Base-by-base conservation (phyloP, 257 asterid genomes). In the Jacaranda copaia region DNA sequence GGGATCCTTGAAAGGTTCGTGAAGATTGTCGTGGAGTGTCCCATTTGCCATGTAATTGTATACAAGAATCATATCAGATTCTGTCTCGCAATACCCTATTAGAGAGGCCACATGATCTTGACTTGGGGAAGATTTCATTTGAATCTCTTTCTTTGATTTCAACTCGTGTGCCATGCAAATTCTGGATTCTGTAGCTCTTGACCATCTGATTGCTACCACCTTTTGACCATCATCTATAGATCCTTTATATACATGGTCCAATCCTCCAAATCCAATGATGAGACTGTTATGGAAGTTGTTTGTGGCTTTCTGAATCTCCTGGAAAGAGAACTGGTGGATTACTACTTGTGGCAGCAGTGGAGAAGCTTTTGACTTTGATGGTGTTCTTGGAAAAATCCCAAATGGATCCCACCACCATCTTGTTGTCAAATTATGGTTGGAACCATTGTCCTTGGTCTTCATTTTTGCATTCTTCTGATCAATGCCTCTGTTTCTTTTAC, bases 401-500 rank as follows among this genome's bases (percentile, higher is more conserved):
- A 87, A 82, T 11, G 79, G 81, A 20, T 81, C 82, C 94, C 94
- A 82, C 96, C 92, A 86, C 87, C 89, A 82, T 78, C 79, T 74
- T 51, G 79, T 32, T 5, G 82, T 9, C 12, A 14, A 72, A 68
- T 40, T 68, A n/a, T 38, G 70, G 70, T 48, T 64, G 56, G 83
- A 74, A 46, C 70, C 79, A 40, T 11, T 85, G 18, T 80, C 83
- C 87, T 70, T 87, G 11, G 70, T 72, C 83, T 78, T 86, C 48
- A 64, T 19, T 75, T 80, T 83, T 18, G 51, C 65, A 55, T 32
- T 84, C 70, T 70, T 77, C 68, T 60, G 73, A 67, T 82, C 85
- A 48, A 76, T 73, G 75, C 85, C 85, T 75, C 79, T 75, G 13
- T 43, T 77, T 72, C 72, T 62, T 16, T 75, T 36, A 64, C 69